phyloP scores from a whole-genome alignment of 2,329 filamentous ascomycete species.

The Colletotrichum plurivorum region DNA sequence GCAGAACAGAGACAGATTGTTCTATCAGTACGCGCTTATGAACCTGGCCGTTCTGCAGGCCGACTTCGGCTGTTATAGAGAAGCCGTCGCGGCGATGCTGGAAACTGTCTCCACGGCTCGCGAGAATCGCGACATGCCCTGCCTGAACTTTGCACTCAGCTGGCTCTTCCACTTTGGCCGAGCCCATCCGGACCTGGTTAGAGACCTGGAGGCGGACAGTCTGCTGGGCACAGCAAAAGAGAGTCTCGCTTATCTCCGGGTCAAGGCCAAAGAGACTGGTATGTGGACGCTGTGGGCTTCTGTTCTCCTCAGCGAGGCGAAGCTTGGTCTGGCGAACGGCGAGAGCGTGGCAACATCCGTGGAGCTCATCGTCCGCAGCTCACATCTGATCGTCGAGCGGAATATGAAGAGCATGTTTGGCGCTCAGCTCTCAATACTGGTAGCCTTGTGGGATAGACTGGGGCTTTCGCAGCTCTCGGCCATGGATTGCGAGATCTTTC shows the following conservation, averaged over 20 bases:
- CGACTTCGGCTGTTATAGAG: constrained; percentile 91
- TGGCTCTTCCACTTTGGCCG: constrained; percentile 98
- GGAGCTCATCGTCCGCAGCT: constrained; percentile 86
- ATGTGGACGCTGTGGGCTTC: constrained; percentile 90
- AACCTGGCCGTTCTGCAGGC: constrained; percentile 95
- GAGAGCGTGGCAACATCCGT: constrained; percentile 74
- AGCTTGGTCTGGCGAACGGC: constrained; percentile 81
- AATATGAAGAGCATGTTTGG: constrained; percentile 81
- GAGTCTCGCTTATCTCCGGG: constrained; percentile 85
- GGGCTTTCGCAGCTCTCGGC: constrained; percentile 72
- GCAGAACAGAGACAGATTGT: constrained; percentile 84
- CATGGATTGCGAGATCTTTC: constrained; percentile 79
- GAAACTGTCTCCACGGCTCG: constrained; percentile 95
- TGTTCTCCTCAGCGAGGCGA: constrained; percentile 87
- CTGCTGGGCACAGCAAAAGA: constrained; percentile 86
- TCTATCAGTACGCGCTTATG: constrained; percentile 95
- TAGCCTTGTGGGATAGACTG: constrained; percentile 82
- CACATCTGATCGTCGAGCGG: constrained; percentile 84
- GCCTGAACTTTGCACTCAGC: constrained; percentile 93
- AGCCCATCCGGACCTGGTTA: constrained; percentile 82
- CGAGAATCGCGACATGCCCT: constrained; percentile 92
- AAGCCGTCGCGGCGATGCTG: constrained; percentile 94
- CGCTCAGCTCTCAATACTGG: constrained; percentile 79
- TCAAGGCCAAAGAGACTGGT: constrained; percentile 86
- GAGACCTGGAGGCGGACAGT: constrained; percentile 77